Percentiles rank a stretch among this genome's conserved stretches.
Evolutionary conservation across 331 rosid genomes (phyloP).

Genomic region (Malus hybrid): DNA sequence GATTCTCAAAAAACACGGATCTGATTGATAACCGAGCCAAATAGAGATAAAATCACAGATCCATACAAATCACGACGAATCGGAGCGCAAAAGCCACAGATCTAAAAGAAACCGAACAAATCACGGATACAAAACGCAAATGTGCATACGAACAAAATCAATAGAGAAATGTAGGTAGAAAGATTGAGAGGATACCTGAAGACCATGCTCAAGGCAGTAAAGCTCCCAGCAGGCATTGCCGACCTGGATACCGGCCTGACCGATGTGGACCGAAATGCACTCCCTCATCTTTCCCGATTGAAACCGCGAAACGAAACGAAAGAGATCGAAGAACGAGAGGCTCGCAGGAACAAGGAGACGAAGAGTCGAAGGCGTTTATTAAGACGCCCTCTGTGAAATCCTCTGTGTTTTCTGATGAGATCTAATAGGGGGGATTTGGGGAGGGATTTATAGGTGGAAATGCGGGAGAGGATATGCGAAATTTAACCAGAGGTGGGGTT

Average conservation of each 20-base stretch:
- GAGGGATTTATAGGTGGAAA: slow-evolving; percentile 27
- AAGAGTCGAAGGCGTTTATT: slow-evolving; percentile 65
- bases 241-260: slow-evolving; percentile 98
- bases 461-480: neutral
- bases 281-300: slow-evolving; percentile 62
- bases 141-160: neutral
- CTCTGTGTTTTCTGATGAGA: neutral
- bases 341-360: neutral
- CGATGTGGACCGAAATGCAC: slow-evolving; percentile 95
- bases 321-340: neutral
- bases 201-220: slow-evolving; percentile 91
- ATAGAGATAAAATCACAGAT: neutral
- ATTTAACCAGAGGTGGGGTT: neutral
- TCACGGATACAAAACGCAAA: neutral
- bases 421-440: fast-evolving
- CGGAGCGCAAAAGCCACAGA: neutral
- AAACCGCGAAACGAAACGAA: neutral
- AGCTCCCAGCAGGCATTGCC: slow-evolving; percentile 99
- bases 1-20: neutral
- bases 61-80: neutral
- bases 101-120: neutral
- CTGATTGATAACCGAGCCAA: neutral
- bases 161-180: neutral
- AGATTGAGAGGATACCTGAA: slow-evolving; percentile 36
- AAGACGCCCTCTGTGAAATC: slow-evolving; percentile 69